Conservation (phyloP, 225 moss, liverwort and hornwort species). For the Neckera pumila region DNA sequence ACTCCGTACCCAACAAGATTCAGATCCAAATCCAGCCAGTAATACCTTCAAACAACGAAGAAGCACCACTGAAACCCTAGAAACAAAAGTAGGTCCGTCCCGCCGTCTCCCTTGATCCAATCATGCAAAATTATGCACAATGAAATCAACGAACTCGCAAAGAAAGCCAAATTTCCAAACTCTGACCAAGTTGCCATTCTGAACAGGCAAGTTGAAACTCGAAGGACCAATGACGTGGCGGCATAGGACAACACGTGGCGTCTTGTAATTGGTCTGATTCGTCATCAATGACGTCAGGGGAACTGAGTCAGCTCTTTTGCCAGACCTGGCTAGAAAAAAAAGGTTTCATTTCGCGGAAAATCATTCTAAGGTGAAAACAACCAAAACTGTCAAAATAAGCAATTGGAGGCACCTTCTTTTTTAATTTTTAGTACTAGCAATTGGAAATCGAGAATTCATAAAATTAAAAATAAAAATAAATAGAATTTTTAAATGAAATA, state of each 20-base stretch:
- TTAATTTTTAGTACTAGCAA: background rate
- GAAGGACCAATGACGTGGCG: background rate
- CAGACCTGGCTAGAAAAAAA: too few species aligned
- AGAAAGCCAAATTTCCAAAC: background rate
- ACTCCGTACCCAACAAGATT: background rate
- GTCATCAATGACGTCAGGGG: background rate
- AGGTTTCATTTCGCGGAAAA: background rate
- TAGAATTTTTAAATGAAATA: too few species aligned
- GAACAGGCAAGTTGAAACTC: too few species aligned
- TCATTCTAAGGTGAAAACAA: background rate
- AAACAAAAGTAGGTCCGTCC: background rate
- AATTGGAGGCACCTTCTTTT: background rate
- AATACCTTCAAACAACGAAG: background rate
- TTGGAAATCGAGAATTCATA: background rate
- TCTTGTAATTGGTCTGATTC: background rate
- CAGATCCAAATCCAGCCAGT: background rate
- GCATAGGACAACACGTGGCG: background rate
- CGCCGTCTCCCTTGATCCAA: background rate
- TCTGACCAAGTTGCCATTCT: background rate
- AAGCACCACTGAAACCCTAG: background rate
- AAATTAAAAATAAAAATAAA: background rate
- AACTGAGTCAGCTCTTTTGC: background rate
- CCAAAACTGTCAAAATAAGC: background rate
- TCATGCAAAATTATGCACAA: background rate
- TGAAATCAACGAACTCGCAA: background rate